Base-by-base conservation (phyloP, 2,329 filamentous ascomycete genomes). In the Neonectria faginata region DNA sequence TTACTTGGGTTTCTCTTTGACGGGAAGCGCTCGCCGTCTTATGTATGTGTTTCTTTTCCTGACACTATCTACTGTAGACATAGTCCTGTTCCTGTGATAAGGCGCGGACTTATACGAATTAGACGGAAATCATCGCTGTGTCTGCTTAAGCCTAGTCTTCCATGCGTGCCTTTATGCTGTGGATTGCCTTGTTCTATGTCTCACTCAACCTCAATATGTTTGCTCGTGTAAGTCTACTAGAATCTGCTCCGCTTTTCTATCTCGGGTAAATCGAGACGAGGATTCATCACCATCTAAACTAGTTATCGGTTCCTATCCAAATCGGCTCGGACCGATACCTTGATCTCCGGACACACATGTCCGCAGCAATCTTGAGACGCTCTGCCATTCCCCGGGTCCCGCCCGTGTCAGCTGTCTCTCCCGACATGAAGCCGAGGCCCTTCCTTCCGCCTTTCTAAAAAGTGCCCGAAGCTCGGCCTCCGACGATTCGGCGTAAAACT, bases 81-180 rank as follows among this genome's bases (percentile, higher is more conserved):
- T 65, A 59, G 58, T 56, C 50, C 57, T 52, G 44, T 42, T 52
- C 59, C 53, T 59, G 50, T 62, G 63, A 61, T 55, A 41, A 53
- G 59, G 44, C 45, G 52, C 54, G 48, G 47, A n/a, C 31, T 62
- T 45, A 41, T 52, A 62, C 48, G 65, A 57, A 69, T 71, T 71
- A 73, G 67, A 73, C 55, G 57, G 31, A 60, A 65, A 64, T 60
- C 52, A 55, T 60, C 55, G 42, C 55, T 53, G 55, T 47, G 56
- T 57, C 41, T 53, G 39, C 57, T 53, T 3, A 12, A 45, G 16
- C 25, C 18, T 11, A 14, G 6, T 33, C 16, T 9, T 56, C 42
- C n/a, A 8, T 2, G 7, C 25, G 8, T 44, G 31, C 14, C n/a
- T 52, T 55, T n/a, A 39, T 11, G 39, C 39, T 53, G 29, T 53